Evolutionary conservation across 108 stramenopile genomes (phyloP), one percentile per base, ranked within the genome.

Genomic region (Bacterosira constricta): DNA sequence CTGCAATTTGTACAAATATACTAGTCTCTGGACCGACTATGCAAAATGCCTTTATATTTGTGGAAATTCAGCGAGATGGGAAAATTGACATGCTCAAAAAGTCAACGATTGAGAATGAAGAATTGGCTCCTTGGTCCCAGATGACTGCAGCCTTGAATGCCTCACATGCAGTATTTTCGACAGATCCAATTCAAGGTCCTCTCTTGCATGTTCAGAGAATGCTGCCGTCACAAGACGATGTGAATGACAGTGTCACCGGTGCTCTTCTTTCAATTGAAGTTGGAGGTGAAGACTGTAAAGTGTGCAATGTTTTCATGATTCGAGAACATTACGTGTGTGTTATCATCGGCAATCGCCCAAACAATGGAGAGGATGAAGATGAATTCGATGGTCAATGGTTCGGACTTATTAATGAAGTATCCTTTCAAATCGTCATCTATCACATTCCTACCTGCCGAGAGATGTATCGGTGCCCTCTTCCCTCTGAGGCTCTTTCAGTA

Each of bases 371-470:
- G 11, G 69, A 49, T 4, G 32, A 25, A 21, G 68, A 21, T 1
- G 44, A 56, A 12, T 46, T 68, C 13, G 76, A 47, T 26, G 62
- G 76, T 5, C 61, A 77, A 23, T 77, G 76, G 76, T 69, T 77
- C 30, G 76, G 68, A 17, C 29, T 36, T 18, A n/a, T n/a, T n/a
- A 67, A 66, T 38, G 76, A 77, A 30, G 41, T 26, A 50, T 9
- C 44, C 25, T 39, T 25, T 6, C 36, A 34, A 32, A 56, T 49
- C 8, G 11, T 69, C 6, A 42, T 77, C 6, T 62, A 31, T 58
- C 76, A 77, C 21, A 64, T 77, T 26, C 62, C 76, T 32, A 69
- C 58, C 41, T 52, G 62, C 2, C 46, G 29, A 63, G 38, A 53
- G 27, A 37, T 77, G 0, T 67, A 63, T 56, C 52, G 66, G 31